Percentiles rank a stretch among this genome's conserved stretches.
phyloP scores from a whole-genome alignment of 164 flowering plant species.

The Vitis labrusca region DNA sequence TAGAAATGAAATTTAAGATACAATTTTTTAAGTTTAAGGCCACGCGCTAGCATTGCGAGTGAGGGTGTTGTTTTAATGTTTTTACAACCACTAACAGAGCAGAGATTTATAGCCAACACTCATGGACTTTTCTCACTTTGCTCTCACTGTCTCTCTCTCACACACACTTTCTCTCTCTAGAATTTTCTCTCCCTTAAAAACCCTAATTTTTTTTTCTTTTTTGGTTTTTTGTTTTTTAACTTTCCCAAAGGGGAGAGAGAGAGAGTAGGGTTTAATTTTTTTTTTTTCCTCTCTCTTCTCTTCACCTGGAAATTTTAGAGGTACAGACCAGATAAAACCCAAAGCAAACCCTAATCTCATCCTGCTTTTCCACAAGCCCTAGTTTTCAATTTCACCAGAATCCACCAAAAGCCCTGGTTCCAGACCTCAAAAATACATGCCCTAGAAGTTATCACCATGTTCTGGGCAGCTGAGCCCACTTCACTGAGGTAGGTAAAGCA shows the following conservation, averaged over 20 bases:
- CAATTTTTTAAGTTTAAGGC: no score
- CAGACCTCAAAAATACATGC: background rate
- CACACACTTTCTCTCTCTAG: no score
- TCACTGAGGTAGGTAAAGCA: conserved; percentile 11
- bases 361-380: conserved; percentile 4
- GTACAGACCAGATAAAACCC: conserved; percentile 12
- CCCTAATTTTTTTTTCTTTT: background rate
- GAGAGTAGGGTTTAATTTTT: conserved; percentile 17
- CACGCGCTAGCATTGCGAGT: no score
- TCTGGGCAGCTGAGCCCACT: conserved; percentile 11
- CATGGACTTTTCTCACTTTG: no score
- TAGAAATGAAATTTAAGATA: no score
- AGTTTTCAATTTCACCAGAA: conserved; percentile 1
- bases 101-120: no score
- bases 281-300: background rate
- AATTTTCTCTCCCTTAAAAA: no score
- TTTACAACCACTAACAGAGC: no score
- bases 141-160: no score
- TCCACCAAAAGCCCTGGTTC: conserved; percentile 10
- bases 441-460: conserved; percentile 15
- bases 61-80: no score
- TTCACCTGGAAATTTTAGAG: background rate
- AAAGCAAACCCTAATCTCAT: conserved; percentile 14
- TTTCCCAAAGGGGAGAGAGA: conserved; percentile 5
- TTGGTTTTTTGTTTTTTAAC: background rate